Conservation (phyloP, 108 stramenopile species). For the Cylindrotheca fusiformis region DNA sequence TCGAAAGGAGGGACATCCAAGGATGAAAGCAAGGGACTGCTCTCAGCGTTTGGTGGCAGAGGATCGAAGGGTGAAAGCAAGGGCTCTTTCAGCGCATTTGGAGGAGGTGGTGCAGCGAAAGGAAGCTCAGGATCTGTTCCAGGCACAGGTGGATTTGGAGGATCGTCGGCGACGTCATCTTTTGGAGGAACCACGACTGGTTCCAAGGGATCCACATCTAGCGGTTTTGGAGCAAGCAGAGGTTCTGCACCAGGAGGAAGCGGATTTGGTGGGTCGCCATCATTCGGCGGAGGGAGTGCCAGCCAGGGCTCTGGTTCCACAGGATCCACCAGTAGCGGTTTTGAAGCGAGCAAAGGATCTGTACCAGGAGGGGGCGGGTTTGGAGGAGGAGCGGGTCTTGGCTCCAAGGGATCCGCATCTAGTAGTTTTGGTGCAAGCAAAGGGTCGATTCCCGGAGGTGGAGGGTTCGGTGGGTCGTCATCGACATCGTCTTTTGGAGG, state of each 20-base stretch:
- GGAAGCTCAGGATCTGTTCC: not conserved
- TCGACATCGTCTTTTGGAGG: not conserved
- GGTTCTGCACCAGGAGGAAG: too few relatives aligned
- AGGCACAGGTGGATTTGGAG: not conserved
- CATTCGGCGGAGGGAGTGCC: too few relatives aligned
- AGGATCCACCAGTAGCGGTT: too few relatives aligned
- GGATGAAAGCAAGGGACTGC: too few relatives aligned
- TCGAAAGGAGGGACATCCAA: too few relatives aligned
- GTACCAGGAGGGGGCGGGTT: not conserved
- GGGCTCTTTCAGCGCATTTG: not conserved
- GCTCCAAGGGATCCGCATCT: not conserved
- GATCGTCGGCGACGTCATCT: not conserved
- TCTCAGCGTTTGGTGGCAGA: too few relatives aligned
- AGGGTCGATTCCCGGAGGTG: not conserved
- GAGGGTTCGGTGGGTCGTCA: not conserved
- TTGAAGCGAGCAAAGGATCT: too few relatives aligned
- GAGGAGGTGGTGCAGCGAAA: not conserved
- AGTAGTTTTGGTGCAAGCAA: not conserved
- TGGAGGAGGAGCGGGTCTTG: not conserved
- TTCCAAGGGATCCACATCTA: too few relatives aligned
- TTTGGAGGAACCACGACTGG: too few relatives aligned
- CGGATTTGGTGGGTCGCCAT: too few relatives aligned
- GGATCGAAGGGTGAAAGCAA: not conserved
- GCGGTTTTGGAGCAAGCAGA: too few relatives aligned
- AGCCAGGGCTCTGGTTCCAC: too few relatives aligned